Evolutionary conservation across 2,329 filamentous ascomycete species (phyloP), one percentile per base, ranked within the genome.

Genomic region (Fusarium equiseti): DNA sequence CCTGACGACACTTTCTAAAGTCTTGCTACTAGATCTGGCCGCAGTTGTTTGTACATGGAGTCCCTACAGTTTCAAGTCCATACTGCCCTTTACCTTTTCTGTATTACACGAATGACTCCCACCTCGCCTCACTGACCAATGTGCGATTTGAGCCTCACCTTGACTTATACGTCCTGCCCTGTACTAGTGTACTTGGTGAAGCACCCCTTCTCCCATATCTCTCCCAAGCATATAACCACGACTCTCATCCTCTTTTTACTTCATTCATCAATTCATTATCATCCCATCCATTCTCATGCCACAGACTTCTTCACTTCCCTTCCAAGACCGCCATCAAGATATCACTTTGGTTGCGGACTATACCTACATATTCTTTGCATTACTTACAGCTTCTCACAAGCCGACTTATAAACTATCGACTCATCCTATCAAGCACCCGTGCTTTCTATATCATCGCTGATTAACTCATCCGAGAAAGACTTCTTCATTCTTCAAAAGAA

Each of bases 121-220:
- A 42, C 66, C 70, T 63, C 74, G 74, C 74, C 74, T 76, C 74
- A 76, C 74, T 73, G 55, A 70, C 27, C 61, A 76, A 75, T 72
- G 73, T 76, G 74, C 74, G 55, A 61, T 74, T 75, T 71, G 72
- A 76, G 74, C 74, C 74, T 76, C 74, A 69, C 63, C 58, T 67
- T 73, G 58, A 44, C 48, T 49, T 58, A 59, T 48, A 60, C 53
- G 52, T 52, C 66, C 61, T 53, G 44, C 40, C 52, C 22, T 58
- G 61, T 52, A 69, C 52, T 66, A 48, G 56, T 43, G 18, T 43
- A 43, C 18, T 43, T 53, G 16, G 10, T 27, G 18, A 35, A 54
- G 22, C 56, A 52, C 55, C 65, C 50, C 48, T 56, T 48, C 42
- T 54, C 63, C 35, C 26, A 48, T 43, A 48, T 43, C 60, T 58